phyloP scores from a whole-genome alignment of 495 filamentous ascomycete species.

The Aspergillus hancockii region DNA sequence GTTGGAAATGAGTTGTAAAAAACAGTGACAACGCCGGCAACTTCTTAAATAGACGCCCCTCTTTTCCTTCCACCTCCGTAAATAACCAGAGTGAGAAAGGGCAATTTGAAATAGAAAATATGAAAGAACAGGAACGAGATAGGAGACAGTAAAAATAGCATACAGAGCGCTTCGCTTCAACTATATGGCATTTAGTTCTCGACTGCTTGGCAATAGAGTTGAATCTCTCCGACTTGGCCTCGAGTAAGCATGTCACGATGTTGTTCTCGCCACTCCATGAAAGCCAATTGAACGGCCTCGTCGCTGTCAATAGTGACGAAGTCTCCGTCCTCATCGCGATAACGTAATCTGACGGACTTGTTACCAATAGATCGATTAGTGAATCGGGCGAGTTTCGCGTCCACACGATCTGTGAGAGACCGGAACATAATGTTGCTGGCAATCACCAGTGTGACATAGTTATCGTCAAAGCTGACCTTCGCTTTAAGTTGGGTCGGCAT shows the following conservation, averaged over 20 bases:
- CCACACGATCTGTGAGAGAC: slow-evolving; percentile 92
- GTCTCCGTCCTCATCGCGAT: slow-evolving; percentile 90
- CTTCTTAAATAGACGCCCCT: slow-evolving; percentile 2
- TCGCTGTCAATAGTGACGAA: slow-evolving; percentile 91
- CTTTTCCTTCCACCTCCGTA: slow-evolving; percentile 19
- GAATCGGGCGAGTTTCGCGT: slow-evolving; percentile 84
- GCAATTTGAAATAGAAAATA: slow-evolving; percentile 10
- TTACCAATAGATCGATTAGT: slow-evolving; percentile 76
- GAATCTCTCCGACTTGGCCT: slow-evolving; percentile 79
- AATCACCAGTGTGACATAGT: slow-evolving; percentile 88
- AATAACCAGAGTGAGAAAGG: background rate
- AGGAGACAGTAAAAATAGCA: slow-evolving; percentile 4
- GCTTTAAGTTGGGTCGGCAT: slow-evolving; percentile 80
- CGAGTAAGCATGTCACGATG: slow-evolving; percentile 61
- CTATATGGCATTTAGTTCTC: slow-evolving; percentile 29
- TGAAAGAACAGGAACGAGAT: slow-evolving; percentile 12
- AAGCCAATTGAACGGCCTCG: slow-evolving; percentile 91
- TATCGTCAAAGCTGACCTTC: slow-evolving; percentile 81
- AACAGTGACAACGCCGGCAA: slow-evolving; percentile 18
- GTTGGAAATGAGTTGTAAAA: slow-evolving; percentile 23
- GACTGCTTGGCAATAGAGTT: slow-evolving; percentile 66
- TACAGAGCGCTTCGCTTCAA: slow-evolving; percentile 1
- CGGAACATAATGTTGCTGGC: slow-evolving; percentile 91
- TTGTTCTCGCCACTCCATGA: slow-evolving; percentile 86
- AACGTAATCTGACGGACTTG: slow-evolving; percentile 79